Base-by-base conservation (phyloP, 148 eudicot genomes). In the Chenopodium quinoa region DNA sequence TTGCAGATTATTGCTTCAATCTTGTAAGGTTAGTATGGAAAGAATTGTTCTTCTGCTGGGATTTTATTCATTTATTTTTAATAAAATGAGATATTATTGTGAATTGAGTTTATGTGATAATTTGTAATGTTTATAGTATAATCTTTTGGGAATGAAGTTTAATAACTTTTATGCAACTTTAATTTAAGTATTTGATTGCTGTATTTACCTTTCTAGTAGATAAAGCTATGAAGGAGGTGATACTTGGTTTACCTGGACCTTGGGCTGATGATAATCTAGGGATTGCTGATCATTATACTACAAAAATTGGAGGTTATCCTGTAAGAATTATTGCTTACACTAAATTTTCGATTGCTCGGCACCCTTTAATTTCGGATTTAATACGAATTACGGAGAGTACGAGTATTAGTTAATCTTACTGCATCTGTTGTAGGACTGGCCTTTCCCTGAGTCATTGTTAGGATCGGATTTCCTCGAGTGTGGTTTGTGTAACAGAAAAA, bases 221-320 rank as follows among this genome's bases (percentile, higher is more conserved):
- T 29, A 47, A 65, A 85, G 83, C 52, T 66, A 93, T 91, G 97
- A 87, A 78, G 29, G 86, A 86, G 80, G 89, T 92, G 19, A 74
- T 83, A 75, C 84, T 95, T 78, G 99, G 97, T 23, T 84, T 95
- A 83, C 99, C 99, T 20, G 99, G 99, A 54, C 86, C 88, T 63
- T 95, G 99, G 99, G 99, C 99, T 37, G 91, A 86, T 64, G 84
- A 90, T 83, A 87, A 88, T 64, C 81, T 32, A 67, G 99, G 92
- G 89, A 86, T 81, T 47, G 84, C 94, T 79, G 93, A 95, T 88
- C 94, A 91, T 84, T 93, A 91, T 78, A 92, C 99, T 32, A 86
- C 90, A 14, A 95, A 95, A 88, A 85, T 95, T 23, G 97, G 99
- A 10, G 99, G 97, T 74, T 75, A 90, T 82, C 92, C 97, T 67